phyloP scores from a whole-genome alignment of 768 basidiomycete species.

The Hirschioporus abietinus region DNA sequence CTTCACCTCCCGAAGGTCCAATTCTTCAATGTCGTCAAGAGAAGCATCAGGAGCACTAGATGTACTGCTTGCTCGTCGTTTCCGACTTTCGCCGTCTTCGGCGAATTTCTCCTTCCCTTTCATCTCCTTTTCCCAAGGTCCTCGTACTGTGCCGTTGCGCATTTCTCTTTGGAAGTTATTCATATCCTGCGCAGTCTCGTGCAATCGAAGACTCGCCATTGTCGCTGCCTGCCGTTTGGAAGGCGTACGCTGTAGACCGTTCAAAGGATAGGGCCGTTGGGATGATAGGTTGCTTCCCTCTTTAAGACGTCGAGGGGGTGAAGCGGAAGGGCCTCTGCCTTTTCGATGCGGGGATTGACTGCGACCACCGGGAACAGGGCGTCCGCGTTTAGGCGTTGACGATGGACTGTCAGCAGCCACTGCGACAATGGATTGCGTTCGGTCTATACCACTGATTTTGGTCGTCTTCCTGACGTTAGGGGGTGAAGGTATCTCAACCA shows the following conservation, averaged over 20 bases:
- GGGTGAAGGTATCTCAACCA: not conserved
- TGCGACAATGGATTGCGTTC: slow-evolving; percentile 18
- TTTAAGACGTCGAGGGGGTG: slow-evolving; percentile 1
- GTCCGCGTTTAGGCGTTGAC: slow-evolving; percentile 15
- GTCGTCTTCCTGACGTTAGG: not conserved
- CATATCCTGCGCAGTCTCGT: slow-evolving; percentile 73
- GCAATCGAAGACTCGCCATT: slow-evolving; percentile 41
- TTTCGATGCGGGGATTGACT: slow-evolving; percentile 3
- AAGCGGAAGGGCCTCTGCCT: not conserved
- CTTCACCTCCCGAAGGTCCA: not conserved
- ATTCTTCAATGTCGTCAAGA: slow-evolving; percentile 7
- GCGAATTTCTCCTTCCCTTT: slow-evolving; percentile 16
- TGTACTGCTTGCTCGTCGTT: slow-evolving; percentile 2
- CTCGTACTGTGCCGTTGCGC: slow-evolving; percentile 31
- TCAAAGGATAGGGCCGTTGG: slow-evolving; percentile 4
- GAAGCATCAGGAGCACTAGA: slow-evolving; percentile 1
- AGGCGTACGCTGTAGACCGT: slow-evolving; percentile 6
- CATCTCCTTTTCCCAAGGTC: slow-evolving; percentile 18
- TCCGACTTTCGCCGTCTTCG: slow-evolving; percentile 10
- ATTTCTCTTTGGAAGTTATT: slow-evolving; percentile 63
- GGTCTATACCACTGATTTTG: slow-evolving; percentile 3
- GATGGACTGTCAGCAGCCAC: slow-evolving; percentile 22
- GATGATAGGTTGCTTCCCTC: slow-evolving; percentile 9
- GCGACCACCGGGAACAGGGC: not conserved
- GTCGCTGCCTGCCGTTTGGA: slow-evolving; percentile 46